phyloP scores from a whole-genome alignment of 176 grass and related monocot genomes.

The Phyllostachys edulis region DNA sequence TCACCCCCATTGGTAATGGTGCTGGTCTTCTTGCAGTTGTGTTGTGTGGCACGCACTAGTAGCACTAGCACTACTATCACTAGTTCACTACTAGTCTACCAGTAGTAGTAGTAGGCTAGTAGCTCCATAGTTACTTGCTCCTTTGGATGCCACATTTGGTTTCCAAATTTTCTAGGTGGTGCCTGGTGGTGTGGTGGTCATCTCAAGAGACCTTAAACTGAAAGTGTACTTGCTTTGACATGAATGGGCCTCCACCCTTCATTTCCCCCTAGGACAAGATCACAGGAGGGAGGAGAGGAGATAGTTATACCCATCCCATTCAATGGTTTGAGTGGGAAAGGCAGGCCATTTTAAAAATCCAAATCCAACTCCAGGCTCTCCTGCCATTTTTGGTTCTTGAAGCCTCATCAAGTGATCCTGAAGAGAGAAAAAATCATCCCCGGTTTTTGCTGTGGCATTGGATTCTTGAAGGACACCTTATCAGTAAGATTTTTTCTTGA shows the following conservation, averaged over 20 bases:
- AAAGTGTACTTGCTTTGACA: conserved; percentile 47
- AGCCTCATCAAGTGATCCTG: not conserved
- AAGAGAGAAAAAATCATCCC: not conserved
- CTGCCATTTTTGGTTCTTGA: conserved; percentile 31
- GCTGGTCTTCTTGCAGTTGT: conserved; percentile 48
- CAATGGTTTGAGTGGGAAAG: conserved; percentile 39
- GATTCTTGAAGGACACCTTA: conserved; percentile 35
- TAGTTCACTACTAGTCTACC: not conserved
- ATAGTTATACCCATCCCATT: conserved; percentile 45
- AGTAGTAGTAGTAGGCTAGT: not conserved
- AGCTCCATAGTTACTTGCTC: conserved; percentile 35
- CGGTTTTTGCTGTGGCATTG: conserved; percentile 25
- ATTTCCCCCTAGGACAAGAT: conserved; percentile 42
- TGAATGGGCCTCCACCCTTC: conserved; percentile 36
- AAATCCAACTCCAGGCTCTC: conserved; percentile 35
- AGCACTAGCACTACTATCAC: not conserved
- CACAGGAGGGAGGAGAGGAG: conserved; percentile 12
- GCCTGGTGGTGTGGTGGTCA: conserved; percentile 26
- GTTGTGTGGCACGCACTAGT: not conserved
- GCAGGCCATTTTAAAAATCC: conserved; percentile 35
- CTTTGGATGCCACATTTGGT: conserved; percentile 57
- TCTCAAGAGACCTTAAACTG: conserved; percentile 40
- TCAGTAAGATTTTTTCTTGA: conserved; percentile 19
- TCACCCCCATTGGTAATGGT: conserved; percentile 34
- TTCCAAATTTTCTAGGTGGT: conserved; percentile 31